Conservation (phyloP, 192 early-diverging fungal genomes). For the Chytriomyces confervae region DNA sequence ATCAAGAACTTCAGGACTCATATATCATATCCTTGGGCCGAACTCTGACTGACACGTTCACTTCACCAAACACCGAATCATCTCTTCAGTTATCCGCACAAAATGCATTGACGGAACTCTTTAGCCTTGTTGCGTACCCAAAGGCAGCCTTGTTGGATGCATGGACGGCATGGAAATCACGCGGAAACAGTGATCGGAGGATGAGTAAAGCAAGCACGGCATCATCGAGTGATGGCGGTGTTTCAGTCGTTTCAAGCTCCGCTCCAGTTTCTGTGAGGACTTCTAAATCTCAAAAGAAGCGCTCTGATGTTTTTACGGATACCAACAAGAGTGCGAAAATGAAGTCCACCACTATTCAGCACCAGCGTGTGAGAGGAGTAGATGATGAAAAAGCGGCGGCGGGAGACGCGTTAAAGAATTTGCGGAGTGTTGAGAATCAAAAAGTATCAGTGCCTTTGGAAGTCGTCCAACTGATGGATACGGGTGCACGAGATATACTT, state of each 20-base stretch:
- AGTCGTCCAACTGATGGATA: conserved; percentile 1
- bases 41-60: neutral
- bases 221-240: neutral
- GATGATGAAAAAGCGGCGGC: neutral
- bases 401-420: neutral
- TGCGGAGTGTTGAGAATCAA: neutral
- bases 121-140: neutral
- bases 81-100: neutral
- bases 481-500: conserved; percentile 3
- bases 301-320: too few relatives aligned
- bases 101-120: neutral
- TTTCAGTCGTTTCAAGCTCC: too few relatives aligned
- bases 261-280: too few relatives aligned
- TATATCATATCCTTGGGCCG: neutral
- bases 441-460: neutral
- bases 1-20: too few relatives aligned
- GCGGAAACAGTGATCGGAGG: neutral
- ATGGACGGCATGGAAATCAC: neutral
- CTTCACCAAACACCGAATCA: neutral
- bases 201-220: neutral
- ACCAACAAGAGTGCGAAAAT: neutral
- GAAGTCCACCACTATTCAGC: neutral
- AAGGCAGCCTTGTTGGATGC: neutral
- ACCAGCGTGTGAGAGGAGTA: neutral
- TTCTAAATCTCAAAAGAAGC: too few relatives aligned